These are phyloP conservation scores for Nemania diffusa DNA, from an alignment of 2,329 filamentous ascomycete species.

Conservation along the genomic window DNA sequence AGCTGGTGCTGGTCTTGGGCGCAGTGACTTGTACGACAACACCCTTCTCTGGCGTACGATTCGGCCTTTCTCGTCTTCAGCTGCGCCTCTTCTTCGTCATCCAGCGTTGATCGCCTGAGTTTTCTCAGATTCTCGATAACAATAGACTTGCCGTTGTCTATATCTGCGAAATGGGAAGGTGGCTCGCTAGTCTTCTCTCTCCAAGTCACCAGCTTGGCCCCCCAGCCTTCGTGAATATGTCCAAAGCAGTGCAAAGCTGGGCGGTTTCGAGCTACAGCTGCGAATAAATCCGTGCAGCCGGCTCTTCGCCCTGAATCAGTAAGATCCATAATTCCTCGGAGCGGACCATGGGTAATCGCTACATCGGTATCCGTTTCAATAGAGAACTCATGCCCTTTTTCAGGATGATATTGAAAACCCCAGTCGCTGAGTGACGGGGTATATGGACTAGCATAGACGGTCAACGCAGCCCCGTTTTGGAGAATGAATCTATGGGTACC, in stretches of 20 bases:
- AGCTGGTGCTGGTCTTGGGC: no score
- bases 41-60: no score
- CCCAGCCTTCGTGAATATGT: constrained; percentile 15
- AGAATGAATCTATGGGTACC: constrained; percentile 61
- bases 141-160: no score
- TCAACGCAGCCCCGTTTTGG: constrained; percentile 60
- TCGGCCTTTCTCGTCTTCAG: no score
- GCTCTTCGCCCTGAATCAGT: constrained; percentile 46
- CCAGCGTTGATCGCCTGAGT: no score
- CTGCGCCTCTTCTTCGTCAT: no score
- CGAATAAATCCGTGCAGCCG: constrained; percentile 59
- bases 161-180: no score
- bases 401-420: constrained; percentile 21
- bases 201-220: neutral
- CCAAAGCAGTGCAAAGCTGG: constrained; percentile 14
- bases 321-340: constrained; percentile 61
- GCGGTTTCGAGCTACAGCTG: constrained; percentile 53
- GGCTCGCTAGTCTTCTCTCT: no score
- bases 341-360: constrained; percentile 65
- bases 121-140: no score
- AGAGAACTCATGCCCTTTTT: constrained; percentile 49
- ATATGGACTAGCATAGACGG: constrained; percentile 64
- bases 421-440: constrained; percentile 53
- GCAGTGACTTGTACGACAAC: no score
- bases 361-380: constrained; percentile 56